Evolutionary conservation across 2,329 filamentous ascomycete species (phyloP), one percentile per base, ranked within the genome.

Genomic region (Colletotrichum sp.): DNA sequence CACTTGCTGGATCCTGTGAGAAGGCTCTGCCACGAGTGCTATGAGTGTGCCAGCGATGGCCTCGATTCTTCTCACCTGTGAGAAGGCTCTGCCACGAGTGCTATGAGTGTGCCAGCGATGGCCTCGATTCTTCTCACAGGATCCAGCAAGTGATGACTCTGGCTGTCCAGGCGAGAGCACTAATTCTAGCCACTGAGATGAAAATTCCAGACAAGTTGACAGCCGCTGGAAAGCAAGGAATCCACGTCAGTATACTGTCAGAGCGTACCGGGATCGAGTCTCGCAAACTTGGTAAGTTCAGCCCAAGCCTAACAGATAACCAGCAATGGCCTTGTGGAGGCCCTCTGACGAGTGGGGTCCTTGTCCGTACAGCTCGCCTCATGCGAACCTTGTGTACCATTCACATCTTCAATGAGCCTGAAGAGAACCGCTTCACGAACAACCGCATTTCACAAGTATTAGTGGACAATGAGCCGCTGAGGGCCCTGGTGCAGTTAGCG

Each of bases 381-480:
- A 77, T 85, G 77, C 80, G 83, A 18, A 83, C 79, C 61, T 79
- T 85, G 12, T 82, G 80, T 72, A 85, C 84, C 9, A 82, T 80
- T 36, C 81, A 83, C 65, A 78, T 85, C 56, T 85, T 86, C 75
- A 36, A 76, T 25, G 81, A 85, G 70, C 68, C 78, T 1, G 73
- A 69, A 1, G 77, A 80, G 32, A 81, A 85, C 58, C 62, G 75
- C 7, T 85, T 84, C 75, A 79, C 80, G 39, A 85, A 86, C 68
- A 85, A 85, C 75, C 48, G 62, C n/a, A 82, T 85, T n/a, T 84
- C 84, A 6, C 75, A 76, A 39, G 79, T 82, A 1, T 72, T 86
- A 9, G 82, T 85, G 2, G 67, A 76, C 8, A 85, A 85, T 65
- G 83, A 85, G 65, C 80, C 79, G 4, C 75, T 86, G 4, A 79